A percentile compares a stretch with the other conserved stretches of the same genome.
Evolutionary conservation across 768 basidiomycete genomes (phyloP).

Genomic region (Suillus ampliporus): DNA sequence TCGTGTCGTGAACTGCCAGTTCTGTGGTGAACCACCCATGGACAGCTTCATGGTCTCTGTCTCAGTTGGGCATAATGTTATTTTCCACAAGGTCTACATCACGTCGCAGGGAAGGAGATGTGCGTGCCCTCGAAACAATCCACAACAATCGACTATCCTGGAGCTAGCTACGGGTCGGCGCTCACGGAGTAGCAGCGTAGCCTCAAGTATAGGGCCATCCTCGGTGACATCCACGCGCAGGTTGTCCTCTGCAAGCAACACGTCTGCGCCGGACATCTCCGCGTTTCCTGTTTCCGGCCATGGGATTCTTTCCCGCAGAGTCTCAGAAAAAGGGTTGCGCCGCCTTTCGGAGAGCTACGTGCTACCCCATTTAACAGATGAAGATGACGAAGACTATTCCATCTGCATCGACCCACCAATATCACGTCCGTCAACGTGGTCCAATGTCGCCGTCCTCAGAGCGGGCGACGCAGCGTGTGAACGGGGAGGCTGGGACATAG

Average conservation of each 20-base stretch:
- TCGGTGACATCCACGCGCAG: slow-evolving; percentile 52
- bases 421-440: slow-evolving; percentile 38
- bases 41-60: slow-evolving; percentile 72
- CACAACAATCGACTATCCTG: slow-evolving; percentile 50
- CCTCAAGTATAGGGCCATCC: slow-evolving; percentile 46
- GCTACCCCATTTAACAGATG: slow-evolving; percentile 44
- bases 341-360: slow-evolving; percentile 51
- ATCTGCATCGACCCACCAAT: slow-evolving; percentile 42
- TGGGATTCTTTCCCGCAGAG: slow-evolving; percentile 75
- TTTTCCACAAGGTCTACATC: slow-evolving; percentile 67
- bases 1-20: slow-evolving; percentile 60
- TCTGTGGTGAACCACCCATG: slow-evolving; percentile 70
- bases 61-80: slow-evolving; percentile 66
- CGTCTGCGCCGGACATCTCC: slow-evolving; percentile 48
- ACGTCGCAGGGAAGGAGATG: slow-evolving; percentile 66
- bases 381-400: slow-evolving; percentile 31
- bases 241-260: slow-evolving; percentile 46
- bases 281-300: slow-evolving; percentile 83
- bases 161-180: slow-evolving; percentile 53
- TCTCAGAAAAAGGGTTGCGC: slow-evolving; percentile 70
- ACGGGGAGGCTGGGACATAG: slow-evolving; percentile 79
- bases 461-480: slow-evolving; percentile 67
- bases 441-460: slow-evolving; percentile 58
- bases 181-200: slow-evolving; percentile 68
- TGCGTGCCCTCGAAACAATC: slow-evolving; percentile 61